A percentile compares a stretch with the other conserved stretches of the same genome.
Evolutionary conservation across 257 asterid genomes (phyloP).

Genomic region (Solanum paucissectum): DNA sequence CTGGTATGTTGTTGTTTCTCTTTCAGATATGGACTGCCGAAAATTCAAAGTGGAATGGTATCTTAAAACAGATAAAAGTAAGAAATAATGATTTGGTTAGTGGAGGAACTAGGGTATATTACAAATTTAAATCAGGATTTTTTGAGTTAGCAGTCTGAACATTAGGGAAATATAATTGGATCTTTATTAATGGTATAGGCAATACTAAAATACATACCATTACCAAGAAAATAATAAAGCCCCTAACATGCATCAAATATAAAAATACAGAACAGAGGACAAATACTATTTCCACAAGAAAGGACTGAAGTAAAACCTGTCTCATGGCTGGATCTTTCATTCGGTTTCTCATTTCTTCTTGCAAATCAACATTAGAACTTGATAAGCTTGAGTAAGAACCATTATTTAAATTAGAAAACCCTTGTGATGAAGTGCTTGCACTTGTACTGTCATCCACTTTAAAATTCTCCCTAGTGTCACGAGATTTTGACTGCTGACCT

Average conservation of each 20-base stretch:
- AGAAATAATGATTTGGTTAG: neutral
- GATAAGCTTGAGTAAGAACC: slow-evolving; percentile 34
- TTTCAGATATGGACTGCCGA: neutral
- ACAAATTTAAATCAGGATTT: neutral
- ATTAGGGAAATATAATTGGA: neutral
- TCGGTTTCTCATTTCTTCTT: slow-evolving; percentile 91
- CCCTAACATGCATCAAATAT: neutral
- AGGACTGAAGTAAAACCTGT: slow-evolving; percentile 42
- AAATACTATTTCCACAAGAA: neutral
- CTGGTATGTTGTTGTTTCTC: neutral
- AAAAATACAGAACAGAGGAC: neutral
- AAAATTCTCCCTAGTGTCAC: slow-evolving; percentile 18
- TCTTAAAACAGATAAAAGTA: neutral
- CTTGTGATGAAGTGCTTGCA: slow-evolving; percentile 40
- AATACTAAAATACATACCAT: neutral
- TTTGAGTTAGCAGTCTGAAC: neutral
- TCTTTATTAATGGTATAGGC: neutral
- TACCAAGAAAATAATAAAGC: neutral
- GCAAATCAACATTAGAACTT: slow-evolving; percentile 56
- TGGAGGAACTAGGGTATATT: neutral
- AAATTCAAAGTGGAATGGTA: neutral
- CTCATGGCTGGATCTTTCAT: slow-evolving; percentile 97
- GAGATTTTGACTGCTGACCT: slow-evolving; percentile 16
- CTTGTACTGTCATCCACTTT: slow-evolving; percentile 18
- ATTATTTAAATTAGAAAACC: slow-evolving; percentile 16